phyloP scores from a whole-genome alignment of 441 rosid species.

The Geranium incanum region DNA sequence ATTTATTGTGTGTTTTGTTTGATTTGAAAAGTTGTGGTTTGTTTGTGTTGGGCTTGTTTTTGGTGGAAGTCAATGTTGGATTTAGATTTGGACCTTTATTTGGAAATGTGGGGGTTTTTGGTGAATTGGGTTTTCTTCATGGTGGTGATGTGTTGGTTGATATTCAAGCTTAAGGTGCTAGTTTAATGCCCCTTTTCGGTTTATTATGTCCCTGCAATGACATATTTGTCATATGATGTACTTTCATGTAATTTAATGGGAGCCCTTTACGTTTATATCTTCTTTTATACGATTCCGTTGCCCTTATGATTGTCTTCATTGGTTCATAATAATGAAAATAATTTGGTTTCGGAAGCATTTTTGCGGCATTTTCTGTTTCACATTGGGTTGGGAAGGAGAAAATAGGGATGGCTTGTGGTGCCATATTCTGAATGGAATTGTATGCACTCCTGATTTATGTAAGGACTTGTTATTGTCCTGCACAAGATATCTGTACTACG shows the following conservation, averaged over 20 bases:
- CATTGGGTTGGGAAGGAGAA: background rate
- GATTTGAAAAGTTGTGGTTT: background rate
- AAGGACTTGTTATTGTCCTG: background rate
- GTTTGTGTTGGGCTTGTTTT: background rate
- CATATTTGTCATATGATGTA: background rate
- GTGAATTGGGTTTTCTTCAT: background rate
- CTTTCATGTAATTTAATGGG: background rate
- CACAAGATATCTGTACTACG: background rate
- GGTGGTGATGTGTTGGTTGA: background rate
- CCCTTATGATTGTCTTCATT: background rate
- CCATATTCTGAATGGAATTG: background rate
- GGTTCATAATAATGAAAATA: background rate
- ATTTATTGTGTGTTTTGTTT: background rate
- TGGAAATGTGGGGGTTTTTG: background rate
- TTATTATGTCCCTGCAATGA: background rate
- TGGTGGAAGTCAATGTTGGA: background rate
- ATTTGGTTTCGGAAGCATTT: background rate
- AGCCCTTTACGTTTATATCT: background rate
- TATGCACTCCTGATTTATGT: background rate
- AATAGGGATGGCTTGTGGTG: background rate
- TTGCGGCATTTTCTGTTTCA: background rate
- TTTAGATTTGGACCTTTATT: background rate
- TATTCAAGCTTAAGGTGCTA: background rate
- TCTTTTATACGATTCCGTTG: background rate
- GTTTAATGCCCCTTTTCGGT: no score